phyloP scores from a whole-genome alignment of 1,284 basidiomycete genomes.

The Marasmius tenuissimus region DNA sequence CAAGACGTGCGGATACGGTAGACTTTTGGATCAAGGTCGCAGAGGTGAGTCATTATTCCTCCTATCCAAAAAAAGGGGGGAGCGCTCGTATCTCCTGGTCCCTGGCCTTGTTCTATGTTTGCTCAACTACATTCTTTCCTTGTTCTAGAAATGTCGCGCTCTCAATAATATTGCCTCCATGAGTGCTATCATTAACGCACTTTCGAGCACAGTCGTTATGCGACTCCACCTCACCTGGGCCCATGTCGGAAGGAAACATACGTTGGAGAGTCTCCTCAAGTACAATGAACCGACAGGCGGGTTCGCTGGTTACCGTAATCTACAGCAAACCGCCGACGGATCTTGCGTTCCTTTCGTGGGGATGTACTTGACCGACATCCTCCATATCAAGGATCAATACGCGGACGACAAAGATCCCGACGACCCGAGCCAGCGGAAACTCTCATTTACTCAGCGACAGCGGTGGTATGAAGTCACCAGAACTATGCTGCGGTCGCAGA shows the following conservation, averaged over 20 bases:
- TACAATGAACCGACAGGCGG: constrained; percentile 59
- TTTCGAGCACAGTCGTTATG: constrained; percentile 57
- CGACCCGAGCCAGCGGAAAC: constrained; percentile 18
- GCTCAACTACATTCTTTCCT: not conserved
- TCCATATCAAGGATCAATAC: constrained; percentile 55
- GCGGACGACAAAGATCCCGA: constrained; percentile 30
- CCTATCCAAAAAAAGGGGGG: too few relatives aligned
- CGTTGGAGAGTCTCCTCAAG: constrained; percentile 50
- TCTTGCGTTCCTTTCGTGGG: constrained; percentile 68
- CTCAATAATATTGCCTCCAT: constrained; percentile 70
- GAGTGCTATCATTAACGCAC: constrained; percentile 62
- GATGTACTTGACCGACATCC: constrained; percentile 62
- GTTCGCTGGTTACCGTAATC: constrained; percentile 55
- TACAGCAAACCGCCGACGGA: constrained; percentile 51
- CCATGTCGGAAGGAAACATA: constrained; percentile 51
- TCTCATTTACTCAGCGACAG: constrained; percentile 57
- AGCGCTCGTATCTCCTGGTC: not conserved
- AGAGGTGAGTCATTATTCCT: constrained; percentile 48
- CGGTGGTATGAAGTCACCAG: constrained; percentile 56
- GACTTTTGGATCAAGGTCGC: constrained; percentile 77
- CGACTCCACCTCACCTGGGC: constrained; percentile 68
- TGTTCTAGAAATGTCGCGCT: constrained; percentile 59
- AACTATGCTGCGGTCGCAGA: constrained; percentile 60
- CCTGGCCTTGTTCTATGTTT: not conserved
- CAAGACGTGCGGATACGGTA: constrained; percentile 57